These are phyloP conservation scores for Actinomortierella wolfii DNA, from an alignment of 371 early-diverging fungal genomes.

Conservation along the genomic window DNA sequence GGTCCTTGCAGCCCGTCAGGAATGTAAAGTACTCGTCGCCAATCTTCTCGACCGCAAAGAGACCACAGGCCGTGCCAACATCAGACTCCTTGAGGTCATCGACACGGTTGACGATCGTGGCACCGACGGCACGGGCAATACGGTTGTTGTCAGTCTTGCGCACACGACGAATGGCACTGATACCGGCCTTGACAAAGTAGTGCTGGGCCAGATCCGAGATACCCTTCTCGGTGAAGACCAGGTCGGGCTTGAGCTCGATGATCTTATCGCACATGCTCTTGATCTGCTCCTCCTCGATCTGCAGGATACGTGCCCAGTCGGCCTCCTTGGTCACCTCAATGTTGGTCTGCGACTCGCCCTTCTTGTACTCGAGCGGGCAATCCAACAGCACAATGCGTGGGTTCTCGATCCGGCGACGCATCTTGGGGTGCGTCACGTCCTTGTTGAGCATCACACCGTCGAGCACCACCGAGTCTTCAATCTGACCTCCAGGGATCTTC, in stretches of 20 bases:
- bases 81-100: slow-evolving; percentile 97
- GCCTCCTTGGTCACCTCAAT: slow-evolving; percentile 97
- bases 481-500: slow-evolving; percentile 98
- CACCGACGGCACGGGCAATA: slow-evolving; percentile 98
- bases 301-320: slow-evolving; percentile 96
- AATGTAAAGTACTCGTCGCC: slow-evolving; percentile 99
- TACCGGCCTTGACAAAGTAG: slow-evolving; percentile 96
- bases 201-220: slow-evolving; percentile 98
- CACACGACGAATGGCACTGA: slow-evolving; percentile 98
- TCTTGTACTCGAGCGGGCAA: slow-evolving; percentile 99
- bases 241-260: slow-evolving; percentile 95
- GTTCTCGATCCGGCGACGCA: slow-evolving; percentile 98
- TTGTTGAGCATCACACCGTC: slow-evolving; percentile 99
- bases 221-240: slow-evolving; percentile 99
- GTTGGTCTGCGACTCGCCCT: slow-evolving; percentile 99
- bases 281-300: slow-evolving; percentile 99
- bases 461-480: slow-evolving; percentile 96
- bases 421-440: slow-evolving; percentile 99
- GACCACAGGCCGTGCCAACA: slow-evolving; percentile 95
- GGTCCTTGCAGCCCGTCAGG: slow-evolving; percentile 93
- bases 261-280: slow-evolving; percentile 97
- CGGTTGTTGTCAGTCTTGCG: slow-evolving; percentile 99
- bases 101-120: slow-evolving; percentile 96
- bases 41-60: slow-evolving; percentile 97
- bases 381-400: slow-evolving; percentile 98